phyloP scores from a whole-genome alignment of 106 monocot species.

The Iris macrosiphon region DNA sequence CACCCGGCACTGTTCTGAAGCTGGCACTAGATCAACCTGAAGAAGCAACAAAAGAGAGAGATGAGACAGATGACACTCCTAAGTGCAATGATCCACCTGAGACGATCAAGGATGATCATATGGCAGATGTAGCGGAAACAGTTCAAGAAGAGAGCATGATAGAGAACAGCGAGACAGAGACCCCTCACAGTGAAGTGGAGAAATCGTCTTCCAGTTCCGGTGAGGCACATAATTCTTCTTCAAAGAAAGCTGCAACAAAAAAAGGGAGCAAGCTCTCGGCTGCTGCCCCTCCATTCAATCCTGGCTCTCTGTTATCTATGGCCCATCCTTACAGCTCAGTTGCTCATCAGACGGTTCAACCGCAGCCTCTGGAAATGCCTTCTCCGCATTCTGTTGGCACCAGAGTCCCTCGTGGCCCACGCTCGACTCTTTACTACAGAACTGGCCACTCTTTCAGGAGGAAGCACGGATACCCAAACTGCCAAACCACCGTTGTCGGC shows the following conservation, averaged over 20 bases:
- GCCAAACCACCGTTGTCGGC: slow-evolving; percentile 13
- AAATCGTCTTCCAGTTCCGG: slow-evolving; percentile 38
- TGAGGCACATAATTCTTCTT: slow-evolving; percentile 10
- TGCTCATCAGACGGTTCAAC: slow-evolving; percentile 17
- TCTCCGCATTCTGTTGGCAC: slow-evolving; percentile 36
- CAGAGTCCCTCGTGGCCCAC: slow-evolving; percentile 66
- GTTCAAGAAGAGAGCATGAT: slow-evolving; percentile 18
- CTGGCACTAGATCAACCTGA: slow-evolving; percentile 22
- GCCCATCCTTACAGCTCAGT: slow-evolving; percentile 48
- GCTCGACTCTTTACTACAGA: slow-evolving; percentile 58
- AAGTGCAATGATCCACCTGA: slow-evolving; percentile 5
- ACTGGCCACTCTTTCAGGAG: slow-evolving; percentile 45
- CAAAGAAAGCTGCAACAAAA: slow-evolving; percentile 25
- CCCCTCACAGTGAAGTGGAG: slow-evolving; percentile 16
- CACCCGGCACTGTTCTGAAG: slow-evolving; percentile 86
- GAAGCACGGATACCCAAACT: slow-evolving; percentile 28
- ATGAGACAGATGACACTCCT: slow-evolving; percentile 1
- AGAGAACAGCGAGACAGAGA: slow-evolving; percentile 35
- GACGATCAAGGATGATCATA: slow-evolving; percentile 26
- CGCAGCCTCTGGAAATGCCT: slow-evolving; percentile 24
- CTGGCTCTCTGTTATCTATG: slow-evolving; percentile 46
- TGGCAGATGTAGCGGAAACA: slow-evolving; percentile 9
- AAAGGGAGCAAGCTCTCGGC: slow-evolving; percentile 85
- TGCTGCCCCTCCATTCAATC: slow-evolving; percentile 88
- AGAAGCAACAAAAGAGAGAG: slow-evolving; percentile 14